phyloP scores from a whole-genome alignment of 495 filamentous ascomycete genomes.

The Talaromyces proteolyticus region DNA sequence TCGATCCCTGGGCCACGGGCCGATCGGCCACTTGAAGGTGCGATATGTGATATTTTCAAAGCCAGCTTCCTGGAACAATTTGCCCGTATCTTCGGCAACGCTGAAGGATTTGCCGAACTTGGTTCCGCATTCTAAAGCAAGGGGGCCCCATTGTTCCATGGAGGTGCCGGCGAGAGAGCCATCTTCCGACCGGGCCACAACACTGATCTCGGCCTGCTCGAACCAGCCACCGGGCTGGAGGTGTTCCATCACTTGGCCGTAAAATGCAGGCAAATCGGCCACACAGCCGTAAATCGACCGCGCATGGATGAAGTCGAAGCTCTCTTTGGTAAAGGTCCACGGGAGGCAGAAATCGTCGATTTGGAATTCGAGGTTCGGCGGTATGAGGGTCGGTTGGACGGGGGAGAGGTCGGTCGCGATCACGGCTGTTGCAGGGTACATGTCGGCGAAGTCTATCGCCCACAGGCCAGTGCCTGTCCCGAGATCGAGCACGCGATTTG shows the following conservation, averaged over 20 bases:
- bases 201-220: conserved; percentile 36
- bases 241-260: conserved; percentile 13
- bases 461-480: conserved; percentile 48
- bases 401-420: conserved; percentile 21
- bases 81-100: conserved; percentile 19
- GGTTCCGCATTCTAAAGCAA: conserved; percentile 11
- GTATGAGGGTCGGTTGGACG: conserved; percentile 35
- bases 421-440: conserved; percentile 10
- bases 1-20: conserved; percentile 31
- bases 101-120: conserved; percentile 24
- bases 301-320: conserved; percentile 21
- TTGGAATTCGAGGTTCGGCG: conserved; percentile 56
- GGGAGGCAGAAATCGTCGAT: conserved; percentile 56
- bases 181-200: conserved; percentile 25
- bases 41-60: conserved; percentile 32
- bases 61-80: conserved; percentile 21
- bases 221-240: conserved; percentile 17
- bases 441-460: conserved; percentile 39
- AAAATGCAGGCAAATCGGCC: conserved; percentile 19
- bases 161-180: conserved; percentile 22
- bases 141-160: conserved; percentile 16
- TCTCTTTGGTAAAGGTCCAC: conserved; percentile 35
- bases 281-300: conserved; percentile 33
- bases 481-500: conserved; percentile 39
- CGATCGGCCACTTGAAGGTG: conserved; percentile 24